Percentiles rank a stretch among this genome's conserved stretches.
Conservation (phyloP, 2,329 filamentous ascomycete genomes). For the Botrytis porri region DNA sequence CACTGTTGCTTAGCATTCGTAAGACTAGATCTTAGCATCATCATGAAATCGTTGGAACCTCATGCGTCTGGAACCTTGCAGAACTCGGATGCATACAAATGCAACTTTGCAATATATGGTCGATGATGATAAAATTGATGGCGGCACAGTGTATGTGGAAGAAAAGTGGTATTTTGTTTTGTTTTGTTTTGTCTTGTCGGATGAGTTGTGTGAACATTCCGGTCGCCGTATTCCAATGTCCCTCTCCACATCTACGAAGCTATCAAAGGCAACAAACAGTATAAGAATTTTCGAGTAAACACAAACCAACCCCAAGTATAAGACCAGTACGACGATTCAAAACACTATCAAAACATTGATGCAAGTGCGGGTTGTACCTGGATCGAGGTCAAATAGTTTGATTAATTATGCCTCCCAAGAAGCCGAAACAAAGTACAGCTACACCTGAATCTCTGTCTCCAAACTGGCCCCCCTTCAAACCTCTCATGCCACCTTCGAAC, state of each 20-base stretch:
- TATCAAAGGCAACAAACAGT: neutral
- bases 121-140: neutral
- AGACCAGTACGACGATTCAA: neutral
- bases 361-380: neutral
- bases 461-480: slow-evolving; percentile 60
- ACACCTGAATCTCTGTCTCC: slow-evolving; percentile 36
- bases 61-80: neutral
- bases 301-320: neutral
- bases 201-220: neutral
- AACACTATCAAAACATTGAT: too few relatives aligned
- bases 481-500: slow-evolving; percentile 54
- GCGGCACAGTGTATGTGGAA: neutral
- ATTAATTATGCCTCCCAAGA: slow-evolving; percentile 25
- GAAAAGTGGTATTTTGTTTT: neutral
- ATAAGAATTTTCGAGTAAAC: neutral
- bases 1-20: slow-evolving; percentile 3
- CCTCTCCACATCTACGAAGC: neutral
- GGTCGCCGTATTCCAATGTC: slow-evolving; percentile 11
- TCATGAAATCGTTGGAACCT: neutral
- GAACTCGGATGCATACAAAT: neutral
- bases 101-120: neutral
- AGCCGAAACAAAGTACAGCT: slow-evolving; percentile 22
- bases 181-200: neutral
- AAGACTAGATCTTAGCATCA: neutral
- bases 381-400: neutral